Percentiles rank a stretch among this genome's conserved stretches.
Evolutionary conservation across 352 stramenopile species (phyloP).

Genomic region (Thalassiosira exigua): DNA sequence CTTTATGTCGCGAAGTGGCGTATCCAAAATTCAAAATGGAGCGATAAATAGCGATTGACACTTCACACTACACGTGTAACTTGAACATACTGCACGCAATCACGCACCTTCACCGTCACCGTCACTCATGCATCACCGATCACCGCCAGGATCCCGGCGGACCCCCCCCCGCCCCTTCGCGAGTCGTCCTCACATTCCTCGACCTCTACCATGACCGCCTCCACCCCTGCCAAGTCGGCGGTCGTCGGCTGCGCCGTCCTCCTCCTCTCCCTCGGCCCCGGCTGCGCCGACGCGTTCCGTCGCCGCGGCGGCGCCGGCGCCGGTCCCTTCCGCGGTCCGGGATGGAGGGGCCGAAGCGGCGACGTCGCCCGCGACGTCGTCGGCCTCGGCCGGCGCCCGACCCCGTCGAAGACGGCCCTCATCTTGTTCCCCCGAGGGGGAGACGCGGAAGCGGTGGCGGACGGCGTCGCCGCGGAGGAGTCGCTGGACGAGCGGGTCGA

Average conservation of each 20-base stretch:
- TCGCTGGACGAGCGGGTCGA: slow-evolving; percentile 79
- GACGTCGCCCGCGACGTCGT: not conserved
- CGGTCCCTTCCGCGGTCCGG: not conserved
- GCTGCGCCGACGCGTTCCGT: slow-evolving; percentile 5
- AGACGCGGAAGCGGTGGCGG: slow-evolving; percentile 4
- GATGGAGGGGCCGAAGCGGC: not conserved
- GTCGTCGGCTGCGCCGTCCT: not conserved
- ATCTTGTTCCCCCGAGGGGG: slow-evolving; percentile 36
- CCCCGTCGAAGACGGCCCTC: slow-evolving; percentile 19
- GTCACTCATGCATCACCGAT: too few relatives aligned
- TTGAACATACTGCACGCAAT: too few relatives aligned
- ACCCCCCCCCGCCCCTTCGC: too few relatives aligned
- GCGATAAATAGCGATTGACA: too few relatives aligned
- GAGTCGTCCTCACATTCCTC: too few relatives aligned
- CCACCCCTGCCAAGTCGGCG: slow-evolving; percentile 1
- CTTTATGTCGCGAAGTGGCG: too few relatives aligned
- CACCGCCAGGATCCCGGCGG: too few relatives aligned
- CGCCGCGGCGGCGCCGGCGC: too few relatives aligned
- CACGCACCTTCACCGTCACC: too few relatives aligned
- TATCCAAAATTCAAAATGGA: too few relatives aligned
- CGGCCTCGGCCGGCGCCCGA: not conserved
- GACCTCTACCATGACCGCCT: not conserved
- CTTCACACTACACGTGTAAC: too few relatives aligned
- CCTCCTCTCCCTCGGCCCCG: slow-evolving; percentile 1
- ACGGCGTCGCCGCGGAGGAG: slow-evolving; percentile 23